Evolutionary conservation across 2,329 filamentous ascomycete species (phyloP).

Genomic region (Cladosporium austrohemisphaericum): DNA sequence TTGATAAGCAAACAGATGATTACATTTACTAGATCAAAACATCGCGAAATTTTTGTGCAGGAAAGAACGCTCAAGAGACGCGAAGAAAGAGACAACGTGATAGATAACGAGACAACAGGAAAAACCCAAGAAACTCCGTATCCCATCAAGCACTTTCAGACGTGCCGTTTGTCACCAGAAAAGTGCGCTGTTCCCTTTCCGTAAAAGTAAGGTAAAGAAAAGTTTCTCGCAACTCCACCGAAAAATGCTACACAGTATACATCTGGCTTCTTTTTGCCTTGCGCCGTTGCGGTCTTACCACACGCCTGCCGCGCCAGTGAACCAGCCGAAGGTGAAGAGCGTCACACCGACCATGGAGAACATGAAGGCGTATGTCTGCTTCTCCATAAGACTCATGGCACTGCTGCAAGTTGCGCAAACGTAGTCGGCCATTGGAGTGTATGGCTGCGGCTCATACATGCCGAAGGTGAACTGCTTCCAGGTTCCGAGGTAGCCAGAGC

Average conservation of each 20-base stretch:
- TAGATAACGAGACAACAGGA: neutral
- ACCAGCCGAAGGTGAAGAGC: slow-evolving; percentile 55
- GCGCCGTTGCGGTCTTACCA: slow-evolving; percentile 16
- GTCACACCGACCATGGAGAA: slow-evolving; percentile 55
- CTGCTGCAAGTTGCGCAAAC: slow-evolving; percentile 56
- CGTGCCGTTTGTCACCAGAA: slow-evolving; percentile 3
- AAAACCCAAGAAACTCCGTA: neutral
- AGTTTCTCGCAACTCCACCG: neutral
- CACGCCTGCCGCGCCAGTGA: slow-evolving; percentile 44
- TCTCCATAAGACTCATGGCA: slow-evolving; percentile 51
- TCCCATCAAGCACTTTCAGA: slow-evolving; percentile 1
- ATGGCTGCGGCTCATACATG: slow-evolving; percentile 57
- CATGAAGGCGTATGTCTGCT: slow-evolving; percentile 54
- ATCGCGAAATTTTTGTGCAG: slow-evolving; percentile 4
- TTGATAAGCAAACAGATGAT: too few species aligned
- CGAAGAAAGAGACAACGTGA: neutral
- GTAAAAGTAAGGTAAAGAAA: neutral
- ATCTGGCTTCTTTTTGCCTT: neutral
- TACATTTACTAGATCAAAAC: slow-evolving; percentile 7
- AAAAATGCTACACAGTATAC: slow-evolving; percentile 4
- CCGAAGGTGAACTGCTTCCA: slow-evolving; percentile 56
- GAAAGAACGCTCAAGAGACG: neutral
- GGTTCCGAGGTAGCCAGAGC: slow-evolving; percentile 53
- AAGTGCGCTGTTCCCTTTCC: slow-evolving; percentile 2
- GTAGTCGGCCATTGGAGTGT: slow-evolving; percentile 44